Base-by-base conservation (phyloP, 306 rosid species). In the Nissolia schottii region DNA sequence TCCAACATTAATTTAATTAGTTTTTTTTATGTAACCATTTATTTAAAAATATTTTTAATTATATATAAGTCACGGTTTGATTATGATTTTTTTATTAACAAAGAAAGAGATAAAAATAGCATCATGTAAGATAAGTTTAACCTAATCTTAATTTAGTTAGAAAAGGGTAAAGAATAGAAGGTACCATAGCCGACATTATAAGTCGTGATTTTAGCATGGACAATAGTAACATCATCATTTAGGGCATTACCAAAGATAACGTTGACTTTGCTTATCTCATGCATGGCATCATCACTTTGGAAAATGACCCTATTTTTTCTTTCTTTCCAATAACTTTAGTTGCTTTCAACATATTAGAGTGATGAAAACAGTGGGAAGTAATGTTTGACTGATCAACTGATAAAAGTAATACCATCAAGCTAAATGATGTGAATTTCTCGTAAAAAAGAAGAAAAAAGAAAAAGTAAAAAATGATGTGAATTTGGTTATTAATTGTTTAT, bases 211-310 rank as follows among this genome's bases (percentile, higher is more conserved):
- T n/a, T 54, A 54, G 18, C 1, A 14, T 20, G 19, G 16, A 46
- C 41, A 27, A 67, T 13, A 20, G 35, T 34, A 61, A 61, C 4
- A 19, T 60, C 7, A 16, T 11, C n/a, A 34, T 35, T 16, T 8
- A 24, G 55, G 51, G 67, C 48, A 61, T 35, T 7, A 38, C 8
- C 1, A 19, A 22, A 41, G 40, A 32, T 23, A 38, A 54, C 43
- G 20, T 37, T 54, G 41, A 28, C 61, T 7, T 25, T 57, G 76
- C 67, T 71, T 13, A 71, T 27, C 67, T 71, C 76, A 71, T 71
- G 67, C 76, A 71, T 58, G 46, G 10, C 67, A 43, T 71, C 67
- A 43, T 71, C 76, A 41, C 67, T 71, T 57, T 58, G 64, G 51
- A 50, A n/a, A n/a, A 11, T 58, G 64, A 29, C 43, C n/a, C 24